Evolutionary conservation across 139 green algal species (phyloP).

Genomic region (Axilococcus clingmanii): DNA sequence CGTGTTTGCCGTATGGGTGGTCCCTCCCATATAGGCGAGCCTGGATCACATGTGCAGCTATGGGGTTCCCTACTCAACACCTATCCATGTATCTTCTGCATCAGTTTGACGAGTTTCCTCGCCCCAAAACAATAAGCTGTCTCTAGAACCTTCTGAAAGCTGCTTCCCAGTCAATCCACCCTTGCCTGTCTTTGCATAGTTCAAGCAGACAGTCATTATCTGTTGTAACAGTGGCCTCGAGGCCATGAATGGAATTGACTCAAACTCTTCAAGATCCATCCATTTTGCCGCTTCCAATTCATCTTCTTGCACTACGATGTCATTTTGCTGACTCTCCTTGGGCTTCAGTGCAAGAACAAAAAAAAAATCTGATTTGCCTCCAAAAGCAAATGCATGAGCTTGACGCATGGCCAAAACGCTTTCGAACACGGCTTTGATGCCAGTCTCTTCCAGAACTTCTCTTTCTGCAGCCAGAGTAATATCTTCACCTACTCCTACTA

Average conservation of each 20-base stretch:
- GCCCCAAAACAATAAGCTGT: slow-evolving; percentile 28
- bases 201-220: slow-evolving; percentile 11
- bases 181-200: slow-evolving; percentile 16
- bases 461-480: slow-evolving; percentile 41
- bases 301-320: slow-evolving; percentile 44
- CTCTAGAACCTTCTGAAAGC: slow-evolving; percentile 10
- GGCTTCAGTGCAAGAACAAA: slow-evolving; percentile 23
- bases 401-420: slow-evolving; percentile 61
- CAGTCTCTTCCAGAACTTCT: slow-evolving; percentile 64
- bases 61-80: neutral
- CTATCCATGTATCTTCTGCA: slow-evolving; percentile 21
- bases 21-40: no score
- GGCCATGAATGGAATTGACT: slow-evolving; percentile 12
- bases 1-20: no score
- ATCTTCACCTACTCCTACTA: slow-evolving; percentile 53
- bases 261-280: slow-evolving; percentile 55
- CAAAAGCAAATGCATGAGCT: slow-evolving; percentile 66
- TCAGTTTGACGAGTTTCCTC: slow-evolving; percentile 1
- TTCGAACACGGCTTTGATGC: slow-evolving; percentile 35
- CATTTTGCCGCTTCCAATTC: slow-evolving; percentile 47
- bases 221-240: slow-evolving; percentile 3
- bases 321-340: slow-evolving; percentile 14
- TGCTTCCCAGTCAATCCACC: slow-evolving; percentile 16
- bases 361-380: slow-evolving; percentile 78
- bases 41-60: neutral